phyloP scores from a whole-genome alignment of 805 yeast species.

The Schwanniomyces sp. region DNA sequence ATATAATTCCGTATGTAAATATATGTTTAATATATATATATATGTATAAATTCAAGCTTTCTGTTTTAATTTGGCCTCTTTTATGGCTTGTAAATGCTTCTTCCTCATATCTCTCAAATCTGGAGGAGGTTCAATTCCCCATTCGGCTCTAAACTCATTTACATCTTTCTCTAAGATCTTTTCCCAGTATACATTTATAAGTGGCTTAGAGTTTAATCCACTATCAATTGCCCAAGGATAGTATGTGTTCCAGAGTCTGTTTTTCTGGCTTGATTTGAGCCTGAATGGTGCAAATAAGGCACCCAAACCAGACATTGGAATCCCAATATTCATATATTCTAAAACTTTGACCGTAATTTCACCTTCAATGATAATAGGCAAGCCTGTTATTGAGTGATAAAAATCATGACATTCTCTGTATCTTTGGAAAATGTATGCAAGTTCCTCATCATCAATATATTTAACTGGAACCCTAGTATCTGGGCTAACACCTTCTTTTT shows the following conservation, averaged over 20 bases:
- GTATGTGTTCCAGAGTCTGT: conserved; percentile 64
- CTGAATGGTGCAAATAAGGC: conserved; percentile 87
- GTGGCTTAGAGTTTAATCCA: conserved; percentile 70
- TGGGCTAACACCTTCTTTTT: conserved; percentile 85
- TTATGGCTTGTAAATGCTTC: conserved; percentile 31
- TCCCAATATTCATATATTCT: conserved; percentile 87
- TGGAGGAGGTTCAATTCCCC: conserved; percentile 73
- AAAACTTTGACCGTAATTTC: conserved; percentile 91
- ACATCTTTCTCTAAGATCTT: conserved; percentile 70
- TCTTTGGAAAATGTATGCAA: conserved; percentile 90
- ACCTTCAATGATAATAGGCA: conserved; percentile 93
- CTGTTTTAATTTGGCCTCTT: conserved; percentile 7
- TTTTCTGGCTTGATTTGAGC: conserved; percentile 60
- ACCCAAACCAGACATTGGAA: conserved; percentile 95
- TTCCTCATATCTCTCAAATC: conserved; percentile 69
- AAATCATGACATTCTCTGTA: conserved; percentile 97
- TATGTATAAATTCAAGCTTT: background rate
- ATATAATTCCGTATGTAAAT: too few relatives aligned
- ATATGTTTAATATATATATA: too few relatives aligned
- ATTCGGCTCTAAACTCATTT: conserved; percentile 63
- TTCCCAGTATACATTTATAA: conserved; percentile 94
- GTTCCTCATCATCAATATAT: conserved; percentile 84
- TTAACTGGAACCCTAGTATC: conserved; percentile 89
- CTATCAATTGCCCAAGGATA: conserved; percentile 85
- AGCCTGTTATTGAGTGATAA: conserved; percentile 86